Conservation (phyloP, 306 rosid species). For the Lathyrus tuberosus region DNA sequence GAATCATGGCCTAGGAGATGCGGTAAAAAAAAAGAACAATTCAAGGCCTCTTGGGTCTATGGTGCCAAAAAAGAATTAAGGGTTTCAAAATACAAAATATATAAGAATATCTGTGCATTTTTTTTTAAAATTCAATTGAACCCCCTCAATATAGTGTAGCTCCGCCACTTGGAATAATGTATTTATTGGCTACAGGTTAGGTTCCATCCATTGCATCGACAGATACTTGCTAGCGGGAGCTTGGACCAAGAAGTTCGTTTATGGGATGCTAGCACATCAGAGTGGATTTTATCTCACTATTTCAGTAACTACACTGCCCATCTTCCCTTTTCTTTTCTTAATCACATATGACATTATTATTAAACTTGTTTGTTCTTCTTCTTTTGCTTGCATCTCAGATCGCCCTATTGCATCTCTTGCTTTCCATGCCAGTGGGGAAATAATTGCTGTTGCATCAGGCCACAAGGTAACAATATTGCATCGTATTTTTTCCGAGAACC, state of each 20-base stretch:
- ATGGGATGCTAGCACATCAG: constrained; percentile 53
- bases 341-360: constrained; percentile 16
- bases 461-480: constrained; percentile 43
- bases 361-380: constrained; percentile 9
- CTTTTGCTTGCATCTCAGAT: constrained; percentile 35
- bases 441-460: constrained; percentile 61
- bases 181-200: constrained; percentile 52
- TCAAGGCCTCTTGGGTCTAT: too few relatives aligned
- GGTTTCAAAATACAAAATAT: too few relatives aligned
- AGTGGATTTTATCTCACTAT: constrained; percentile 45
- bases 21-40: too few relatives aligned
- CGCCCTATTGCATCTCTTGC: constrained; percentile 60
- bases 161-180: constrained; percentile 8
- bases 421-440: constrained; percentile 59
- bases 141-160: too few relatives aligned
- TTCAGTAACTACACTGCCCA: constrained; percentile 46
- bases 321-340: constrained; percentile 12
- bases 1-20: too few relatives aligned
- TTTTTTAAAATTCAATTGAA: too few relatives aligned
- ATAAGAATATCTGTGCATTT: too few relatives aligned
- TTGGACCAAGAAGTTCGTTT: constrained; percentile 57
- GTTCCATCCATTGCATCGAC: constrained; percentile 53
- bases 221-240: constrained; percentile 58
- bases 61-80: too few relatives aligned
- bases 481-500: constrained; percentile 5